Conservation (phyloP, 225 moss, liverwort and hornwort genomes). For the Lunularia cruciata region DNA sequence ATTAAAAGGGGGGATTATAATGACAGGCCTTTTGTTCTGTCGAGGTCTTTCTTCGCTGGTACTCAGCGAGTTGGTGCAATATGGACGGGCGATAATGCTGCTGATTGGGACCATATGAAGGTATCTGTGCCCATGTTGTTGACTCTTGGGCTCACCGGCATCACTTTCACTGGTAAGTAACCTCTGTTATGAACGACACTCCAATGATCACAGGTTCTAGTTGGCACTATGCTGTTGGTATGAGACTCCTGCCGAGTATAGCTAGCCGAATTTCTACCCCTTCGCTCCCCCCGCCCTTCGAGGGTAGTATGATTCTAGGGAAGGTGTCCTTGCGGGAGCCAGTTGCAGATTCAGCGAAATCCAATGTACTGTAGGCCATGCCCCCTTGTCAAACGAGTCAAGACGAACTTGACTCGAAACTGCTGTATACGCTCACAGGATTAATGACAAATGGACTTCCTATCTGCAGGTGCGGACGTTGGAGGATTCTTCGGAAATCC, state of each 20-base stretch:
- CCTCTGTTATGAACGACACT: neutral
- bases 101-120: conserved; percentile 75
- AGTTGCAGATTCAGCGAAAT: too few relatives aligned
- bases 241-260: neutral
- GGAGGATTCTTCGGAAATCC: conserved; percentile 99
- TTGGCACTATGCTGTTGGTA: neutral
- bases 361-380: too few relatives aligned
- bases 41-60: conserved; percentile 90
- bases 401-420: neutral
- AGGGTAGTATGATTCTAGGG: too few relatives aligned
- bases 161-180: conserved; percentile 74
- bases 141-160: conserved; percentile 77
- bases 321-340: too few relatives aligned
- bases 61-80: conserved; percentile 88
- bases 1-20: conserved; percentile 66
- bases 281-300: too few relatives aligned
- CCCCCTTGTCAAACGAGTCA: too few relatives aligned
- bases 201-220: neutral
- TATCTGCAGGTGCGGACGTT: conserved; percentile 82
- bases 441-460: neutral
- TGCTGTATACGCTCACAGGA: neutral
- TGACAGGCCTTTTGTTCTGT: conserved; percentile 93
- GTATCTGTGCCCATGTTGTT: conserved; percentile 88
- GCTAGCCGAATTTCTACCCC: too few relatives aligned
- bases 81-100: conserved; percentile 96